phyloP scores from a whole-genome alignment of 495 filamentous ascomycete genomes.

The Talaromyces adpressus region DNA sequence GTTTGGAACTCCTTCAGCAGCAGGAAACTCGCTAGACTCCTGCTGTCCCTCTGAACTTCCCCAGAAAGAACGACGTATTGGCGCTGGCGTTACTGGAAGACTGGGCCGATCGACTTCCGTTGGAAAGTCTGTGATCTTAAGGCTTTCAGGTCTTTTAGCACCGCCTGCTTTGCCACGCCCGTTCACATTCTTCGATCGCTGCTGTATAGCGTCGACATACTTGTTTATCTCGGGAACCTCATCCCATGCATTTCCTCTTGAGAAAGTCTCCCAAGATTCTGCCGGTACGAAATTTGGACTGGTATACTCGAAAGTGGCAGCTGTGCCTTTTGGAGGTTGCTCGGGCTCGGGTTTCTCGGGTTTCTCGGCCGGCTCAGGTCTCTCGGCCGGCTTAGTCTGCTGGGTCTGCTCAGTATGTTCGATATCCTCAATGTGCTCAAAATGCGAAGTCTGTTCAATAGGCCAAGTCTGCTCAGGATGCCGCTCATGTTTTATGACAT shows the following conservation, averaged over 20 bases:
- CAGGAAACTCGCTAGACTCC: conserved; percentile 47
- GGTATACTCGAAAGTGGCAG: neutral
- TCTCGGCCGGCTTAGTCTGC: neutral
- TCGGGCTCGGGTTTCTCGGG: neutral
- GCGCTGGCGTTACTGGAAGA: conserved; percentile 85
- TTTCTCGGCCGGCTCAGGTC: neutral
- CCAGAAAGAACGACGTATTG: conserved; percentile 52
- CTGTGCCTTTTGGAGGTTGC: neutral
- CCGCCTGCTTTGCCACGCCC: conserved; percentile 25
- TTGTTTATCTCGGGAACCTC: conserved; percentile 72
- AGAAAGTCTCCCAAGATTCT: conserved; percentile 57
- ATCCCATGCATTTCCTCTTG: conserved; percentile 80
- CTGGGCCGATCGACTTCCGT: conserved; percentile 76
- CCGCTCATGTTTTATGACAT: neutral
- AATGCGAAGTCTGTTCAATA: neutral
- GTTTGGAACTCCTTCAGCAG: conserved; percentile 71
- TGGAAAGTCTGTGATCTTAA: conserved; percentile 79
- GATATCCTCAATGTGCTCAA: neutral
- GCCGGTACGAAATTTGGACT: conserved; percentile 12
- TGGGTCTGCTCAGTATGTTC: neutral
- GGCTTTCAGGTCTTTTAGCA: conserved; percentile 38
- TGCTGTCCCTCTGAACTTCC: conserved; percentile 44
- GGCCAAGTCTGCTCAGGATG: neutral
- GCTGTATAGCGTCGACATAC: conserved; percentile 66
- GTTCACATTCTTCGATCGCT: conserved; percentile 41